Evolutionary conservation across 2,329 filamentous ascomycete genomes (phyloP), one percentile per base, ranked within the genome.

Genomic region (Myriosclerotinia curreyana): DNA sequence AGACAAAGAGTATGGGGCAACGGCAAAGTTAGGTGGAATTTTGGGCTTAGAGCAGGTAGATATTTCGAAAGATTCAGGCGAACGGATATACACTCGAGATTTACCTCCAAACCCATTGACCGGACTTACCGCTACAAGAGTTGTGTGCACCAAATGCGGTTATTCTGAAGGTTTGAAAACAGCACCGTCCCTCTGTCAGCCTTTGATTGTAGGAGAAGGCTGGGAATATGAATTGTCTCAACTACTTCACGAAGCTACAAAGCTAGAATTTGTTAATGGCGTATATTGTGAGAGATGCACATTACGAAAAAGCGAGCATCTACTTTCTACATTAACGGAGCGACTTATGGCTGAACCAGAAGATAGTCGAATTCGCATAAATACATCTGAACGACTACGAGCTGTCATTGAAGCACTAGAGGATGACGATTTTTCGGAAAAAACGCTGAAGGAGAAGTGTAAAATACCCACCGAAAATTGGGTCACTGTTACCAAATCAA

Each of bases 231-330:
- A 92, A 66, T 78, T 98, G 0, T 86, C 87, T 64, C 88, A 95
- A 65, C 88, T 92, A 63, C 78, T 99, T 25, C 89, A 96, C 73
- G 87, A 92, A 28, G 96, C 94, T 74, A 95, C 91, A 36, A 84
- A 86, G 15, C 81, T 97, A 11, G 95, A 98, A 74, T 81, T 84
- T 1, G 96, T 99, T 64, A 87, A 92, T 69, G 92, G 91, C 0
- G 93, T 98, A 2, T 89, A 97, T 73, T 99, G 95, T 75, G 85
- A 88, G 20, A 96, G 94, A 71, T 99, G 95, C 76, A 96, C 94
- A 0, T 82, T 97, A 1, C 76, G 93, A 11, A 83, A 83, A 63
- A 77, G 79, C 22, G 79, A 81, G 64, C 74, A 75, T 11, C 74
- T 84, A 1, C 74, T 88, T 55, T 77, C 75, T 0, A 78, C 77